Percentiles rank a stretch among this genome's conserved stretches.
These are phyloP conservation scores for Dictyostelium purpureum DNA, from an alignment of 78 protist species.

Conservation along the genomic window DNA sequence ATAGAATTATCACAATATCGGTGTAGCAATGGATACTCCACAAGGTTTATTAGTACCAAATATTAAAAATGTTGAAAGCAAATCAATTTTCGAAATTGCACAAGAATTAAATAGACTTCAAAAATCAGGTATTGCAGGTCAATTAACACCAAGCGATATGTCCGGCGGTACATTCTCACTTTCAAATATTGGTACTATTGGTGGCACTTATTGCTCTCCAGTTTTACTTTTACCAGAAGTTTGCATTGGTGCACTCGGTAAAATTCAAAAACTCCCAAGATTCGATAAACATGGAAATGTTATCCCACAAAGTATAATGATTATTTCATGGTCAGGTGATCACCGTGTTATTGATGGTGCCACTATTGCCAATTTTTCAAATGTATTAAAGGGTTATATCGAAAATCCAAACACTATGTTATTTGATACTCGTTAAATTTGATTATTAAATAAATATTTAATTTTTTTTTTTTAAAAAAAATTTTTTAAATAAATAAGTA, in stretches of 20 bases:
- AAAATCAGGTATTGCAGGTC: slow-evolving; percentile 45
- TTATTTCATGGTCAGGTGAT: slow-evolving; percentile 93
- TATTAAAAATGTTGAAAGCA: slow-evolving; percentile 90
- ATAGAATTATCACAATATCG: slow-evolving; percentile 90
- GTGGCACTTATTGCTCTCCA: slow-evolving; percentile 94
- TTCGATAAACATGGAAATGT: slow-evolving; percentile 81
- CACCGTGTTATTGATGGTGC: slow-evolving; percentile 97
- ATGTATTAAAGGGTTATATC: slow-evolving; percentile 76
- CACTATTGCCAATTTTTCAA: slow-evolving; percentile 92
- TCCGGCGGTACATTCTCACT: slow-evolving; percentile 94
- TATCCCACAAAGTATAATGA: slow-evolving; percentile 54
- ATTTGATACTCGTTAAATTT: slow-evolving; percentile 82
- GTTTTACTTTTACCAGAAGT: slow-evolving; percentile 90
- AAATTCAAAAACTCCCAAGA: slow-evolving; percentile 88
- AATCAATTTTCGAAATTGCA: slow-evolving; percentile 92
- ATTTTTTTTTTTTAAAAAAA: too few relatives aligned
- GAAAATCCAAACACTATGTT: slow-evolving; percentile 92
- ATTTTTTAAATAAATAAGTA: too few relatives aligned
- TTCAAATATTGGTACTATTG: slow-evolving; percentile 95
- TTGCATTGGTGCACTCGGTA: slow-evolving; percentile 86
- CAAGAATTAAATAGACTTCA: slow-evolving; percentile 93
- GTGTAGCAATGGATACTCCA: slow-evolving; percentile 97
- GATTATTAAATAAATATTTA: too few relatives aligned
- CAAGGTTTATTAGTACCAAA: slow-evolving; percentile 96
- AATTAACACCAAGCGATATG: slow-evolving; percentile 56